Evolutionary conservation across 2,329 filamentous ascomycete genomes (phyloP), one percentile per base, ranked within the genome.

Genomic region (Diaporthe batatas): DNA sequence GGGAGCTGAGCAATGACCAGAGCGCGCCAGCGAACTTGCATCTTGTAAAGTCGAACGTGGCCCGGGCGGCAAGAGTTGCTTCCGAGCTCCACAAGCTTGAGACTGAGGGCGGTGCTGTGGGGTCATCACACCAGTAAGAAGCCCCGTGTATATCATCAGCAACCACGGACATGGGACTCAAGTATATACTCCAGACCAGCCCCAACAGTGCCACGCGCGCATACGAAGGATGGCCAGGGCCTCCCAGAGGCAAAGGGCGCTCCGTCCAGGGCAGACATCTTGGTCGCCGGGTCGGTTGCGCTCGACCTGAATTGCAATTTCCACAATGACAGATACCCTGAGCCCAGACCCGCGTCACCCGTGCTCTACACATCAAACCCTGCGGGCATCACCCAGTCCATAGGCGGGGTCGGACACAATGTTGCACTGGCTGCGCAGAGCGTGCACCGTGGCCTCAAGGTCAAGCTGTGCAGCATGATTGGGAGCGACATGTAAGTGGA

Each of bases 341-440:
- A 76, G 44, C 77, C 75, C 72, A 75, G 80, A 54, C 76, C 78
- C 36, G 75, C 78, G 10, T 80, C 82, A 6, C 88, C 91, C 7
- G 84, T 87, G 67, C 85, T 91, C 49, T 89, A 95, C 73, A 98
- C 95, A 0, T 98, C 96, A 0, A 98, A 98, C 78, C 94, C 94
- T 64, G 91, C 95, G 10, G 85, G 86, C 18, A 97, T 98, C 76
- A 90, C 85, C 47, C 94, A 97, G 79, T 94, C 93, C 0, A 89
- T 98, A 10, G 96, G 96, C 16, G 96, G 96, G 8, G 96, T 98
- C 10, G 96, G 94, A 8, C 92, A 95, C 79, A 98, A 98, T 78
- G 94, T 98, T 57, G 94, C 96, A 21, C 88, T 94, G 62, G 95
- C 96, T 57, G 92, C 94, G 0, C 93, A 95, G 76, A 88, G 91